Evolutionary conservation across 2,329 filamentous ascomycete species (phyloP), one percentile per base, ranked within the genome.

Genomic region (Penicillium sp.): DNA sequence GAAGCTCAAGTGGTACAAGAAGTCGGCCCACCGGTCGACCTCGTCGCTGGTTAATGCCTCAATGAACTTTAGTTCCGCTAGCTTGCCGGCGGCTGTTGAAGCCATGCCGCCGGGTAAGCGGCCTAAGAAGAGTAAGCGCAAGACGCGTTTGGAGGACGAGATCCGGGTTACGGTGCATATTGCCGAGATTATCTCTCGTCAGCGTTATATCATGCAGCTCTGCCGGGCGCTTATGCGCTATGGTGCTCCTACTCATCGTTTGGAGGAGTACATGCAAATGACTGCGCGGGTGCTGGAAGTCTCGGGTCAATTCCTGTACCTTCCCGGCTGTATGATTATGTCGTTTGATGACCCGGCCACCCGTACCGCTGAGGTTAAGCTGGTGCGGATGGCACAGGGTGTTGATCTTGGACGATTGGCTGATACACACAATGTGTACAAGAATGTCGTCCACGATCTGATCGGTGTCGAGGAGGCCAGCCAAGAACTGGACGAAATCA

Each of bases 281-380:
- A 92, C 91, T 7, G 89, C 93, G 2, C 85, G 91, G 7, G 90
- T 96, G 2, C 83, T 98, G 43, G 91, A 93, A 74, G 93, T 96
- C 27, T 90, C 96, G 61, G 90, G 89, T 14, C 92, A 96, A 69
- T 97, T 96, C 67, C 78, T 97, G 21, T 98, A 97, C 72, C 86
- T 97, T 31, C 93, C 93, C 0, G 91, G 91, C 0, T 96, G 91
- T 69, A 98, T 97, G 93, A 90, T 97, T 55, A 89, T 96, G 70
- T 95, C 92, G 3, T 97, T 98, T 69, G 93, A 87, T 50, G 79
- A 81, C 54, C 64, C 70, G 5, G 69, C 72, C 7, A 81, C 79
- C 1, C 78, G 80, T 61, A 80, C 78, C 6, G 78, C 78, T 1
- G 79, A 81, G 58, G 75, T 81, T 35, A 78, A 79, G 54, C 67